A percentile compares a stretch with the other conserved stretches of the same genome.
These are phyloP conservation scores for Haematococcus lacustris DNA, from an alignment of 139 green algal genomes.

Conservation along the genomic window DNA sequence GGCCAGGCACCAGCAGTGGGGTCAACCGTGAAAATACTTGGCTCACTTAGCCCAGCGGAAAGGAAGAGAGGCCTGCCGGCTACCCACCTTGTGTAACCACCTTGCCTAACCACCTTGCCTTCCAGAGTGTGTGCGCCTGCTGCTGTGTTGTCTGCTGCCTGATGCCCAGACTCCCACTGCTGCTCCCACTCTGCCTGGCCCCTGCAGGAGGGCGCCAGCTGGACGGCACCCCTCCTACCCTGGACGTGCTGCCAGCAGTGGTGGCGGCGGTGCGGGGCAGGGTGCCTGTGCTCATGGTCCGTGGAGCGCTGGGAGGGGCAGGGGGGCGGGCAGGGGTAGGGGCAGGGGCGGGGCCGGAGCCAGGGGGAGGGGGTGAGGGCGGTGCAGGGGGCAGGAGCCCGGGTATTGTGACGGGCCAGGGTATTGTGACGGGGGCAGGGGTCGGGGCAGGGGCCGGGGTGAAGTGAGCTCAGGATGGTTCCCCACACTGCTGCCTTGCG, in stretches of 20 bases:
- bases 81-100: neutral
- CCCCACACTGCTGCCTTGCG: neutral
- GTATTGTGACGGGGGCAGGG: too few species aligned
- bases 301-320: slow-evolving; percentile 50
- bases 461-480: neutral
- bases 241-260: slow-evolving; percentile 70
- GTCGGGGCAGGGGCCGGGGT: too few species aligned
- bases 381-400: too few species aligned
- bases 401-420: too few species aligned
- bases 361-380: too few species aligned
- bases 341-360: neutral
- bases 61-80: neutral
- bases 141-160: too few species aligned
- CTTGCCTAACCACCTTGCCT: neutral
- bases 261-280: slow-evolving; percentile 50
- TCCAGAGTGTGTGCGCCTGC: neutral
- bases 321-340: neutral
- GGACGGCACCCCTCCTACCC: slow-evolving; percentile 65
- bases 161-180: too few species aligned
- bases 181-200: neutral
- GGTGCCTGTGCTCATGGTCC: slow-evolving; percentile 72
- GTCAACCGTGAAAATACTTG: too few species aligned
- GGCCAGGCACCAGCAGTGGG: too few species aligned
- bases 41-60: neutral
- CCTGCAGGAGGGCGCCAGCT: slow-evolving; percentile 70